Percentiles rank a stretch among this genome's conserved stretches.
These are phyloP conservation scores for Irpex rosettiformis DNA, from an alignment of 1,284 basidiomycete genomes.

Conservation along the genomic window DNA sequence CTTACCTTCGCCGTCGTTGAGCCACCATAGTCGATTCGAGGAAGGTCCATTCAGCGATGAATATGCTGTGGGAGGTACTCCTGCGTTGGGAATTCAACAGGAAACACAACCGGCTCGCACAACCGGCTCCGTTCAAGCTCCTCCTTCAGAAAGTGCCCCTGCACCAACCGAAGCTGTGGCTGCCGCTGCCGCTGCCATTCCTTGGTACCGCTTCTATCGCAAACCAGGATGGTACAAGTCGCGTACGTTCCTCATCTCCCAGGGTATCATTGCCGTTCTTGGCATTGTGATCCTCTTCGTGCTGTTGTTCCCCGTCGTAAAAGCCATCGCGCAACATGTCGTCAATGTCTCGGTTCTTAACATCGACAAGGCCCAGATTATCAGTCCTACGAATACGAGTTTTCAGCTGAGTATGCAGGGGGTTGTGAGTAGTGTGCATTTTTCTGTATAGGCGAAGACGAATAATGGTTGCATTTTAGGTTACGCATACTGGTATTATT, in stretches of 20 bases:
- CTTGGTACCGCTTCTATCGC: not conserved
- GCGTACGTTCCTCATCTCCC: conserved; percentile 44
- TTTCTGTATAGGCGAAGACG: not conserved
- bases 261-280: conserved; percentile 35
- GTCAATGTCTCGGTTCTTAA: conserved; percentile 52
- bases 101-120: not conserved
- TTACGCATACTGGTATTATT: conserved; percentile 59
- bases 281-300: conserved; percentile 63
- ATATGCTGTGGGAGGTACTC: not conserved
- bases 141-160: not conserved
- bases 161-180: not conserved
- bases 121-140: not conserved
- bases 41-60: not conserved
- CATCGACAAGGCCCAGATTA: conserved; percentile 32
- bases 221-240: conserved; percentile 29
- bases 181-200: not conserved
- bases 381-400: conserved; percentile 26
- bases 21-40: not conserved
- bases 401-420: conserved; percentile 49
- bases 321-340: conserved; percentile 59
- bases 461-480: conserved; percentile 26
- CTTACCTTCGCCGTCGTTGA: not conserved
- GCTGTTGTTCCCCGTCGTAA: conserved; percentile 59
- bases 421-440: conserved; percentile 40
- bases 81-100: not conserved